These are phyloP conservation scores for Brettanomyces naardenensis DNA, from an alignment of 805 yeast genomes.

Conservation along the genomic window DNA sequence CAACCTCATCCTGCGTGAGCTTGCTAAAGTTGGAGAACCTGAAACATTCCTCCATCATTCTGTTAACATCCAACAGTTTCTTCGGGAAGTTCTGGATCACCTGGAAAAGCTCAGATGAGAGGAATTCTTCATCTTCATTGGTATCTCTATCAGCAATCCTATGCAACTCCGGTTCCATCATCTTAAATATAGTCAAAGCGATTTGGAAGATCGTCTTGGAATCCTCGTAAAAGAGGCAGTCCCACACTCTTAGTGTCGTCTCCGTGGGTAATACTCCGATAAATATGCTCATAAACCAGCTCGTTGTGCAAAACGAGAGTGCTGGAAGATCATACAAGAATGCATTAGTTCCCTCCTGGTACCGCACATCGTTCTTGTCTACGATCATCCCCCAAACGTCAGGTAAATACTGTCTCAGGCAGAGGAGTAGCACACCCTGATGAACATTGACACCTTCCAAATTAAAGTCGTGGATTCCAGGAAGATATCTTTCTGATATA, in stretches of 20 bases:
- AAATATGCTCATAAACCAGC: constrained; percentile 98
- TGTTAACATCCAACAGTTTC: constrained; percentile 57
- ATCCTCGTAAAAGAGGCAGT: constrained; percentile 87
- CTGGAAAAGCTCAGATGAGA: constrained; percentile 53
- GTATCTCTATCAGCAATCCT: constrained; percentile 14
- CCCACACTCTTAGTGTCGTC: constrained; percentile 87
- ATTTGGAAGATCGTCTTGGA: constrained; percentile 79
- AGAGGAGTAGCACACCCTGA: constrained; percentile 88
- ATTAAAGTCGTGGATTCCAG: constrained; percentile 85
- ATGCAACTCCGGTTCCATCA: constrained; percentile 58
- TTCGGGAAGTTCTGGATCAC: constrained; percentile 79
- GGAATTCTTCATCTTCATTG: constrained; percentile 18
- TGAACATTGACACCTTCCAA: constrained; percentile 92
- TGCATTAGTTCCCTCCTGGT: constrained; percentile 20
- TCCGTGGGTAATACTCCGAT: constrained; percentile 88
- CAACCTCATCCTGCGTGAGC: constrained; percentile 74
- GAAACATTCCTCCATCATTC: constrained; percentile 66
- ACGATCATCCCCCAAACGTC: constrained; percentile 55
- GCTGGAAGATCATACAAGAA: constrained; percentile 79
- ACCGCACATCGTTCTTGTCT: constrained; percentile 20
- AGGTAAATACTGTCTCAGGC: constrained; percentile 79
- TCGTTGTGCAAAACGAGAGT: constrained; percentile 83
- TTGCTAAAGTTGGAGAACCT: constrained; percentile 39
- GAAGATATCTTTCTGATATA: constrained; percentile 74
- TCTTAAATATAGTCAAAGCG: constrained; percentile 70